Evolutionary conservation across 192 early-diverging fungal species (phyloP), one percentile per base, ranked within the genome.

Genomic region (Gryganskiella cystojenkinii): DNA sequence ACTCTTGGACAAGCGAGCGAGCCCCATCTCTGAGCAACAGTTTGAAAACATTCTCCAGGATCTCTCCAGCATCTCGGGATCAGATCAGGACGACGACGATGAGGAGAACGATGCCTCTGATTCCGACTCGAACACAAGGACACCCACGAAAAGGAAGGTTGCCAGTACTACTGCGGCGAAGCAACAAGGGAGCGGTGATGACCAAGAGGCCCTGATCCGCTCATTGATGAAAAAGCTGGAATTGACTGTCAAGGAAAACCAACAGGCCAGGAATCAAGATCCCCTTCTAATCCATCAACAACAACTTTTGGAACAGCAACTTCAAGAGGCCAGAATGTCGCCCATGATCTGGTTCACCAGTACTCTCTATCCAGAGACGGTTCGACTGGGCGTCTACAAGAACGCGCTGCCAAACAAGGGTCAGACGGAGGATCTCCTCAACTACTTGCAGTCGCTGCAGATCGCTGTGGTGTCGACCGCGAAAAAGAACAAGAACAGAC

Each of bases 21-120:
- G 45, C 1, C 82, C 88, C 53, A 79, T 85, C 10, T 49, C 83
- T 3, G 84, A 84, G 46, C 52, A 61, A 25, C 62, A 80, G 42
- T 88, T 89, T 63, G 85, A 88, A 45, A 78, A 82, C 35, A 70
- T 87, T 61, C 60, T 87, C 19, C 82, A 71, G 45, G 86, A 87
- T 83, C 56, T 78, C 3, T 78, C 74, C 1, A 87, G 85, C 56
- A 62, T 87, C 17, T 87, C 85, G 24, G 85, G 85, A 15, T 85
- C 85, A 0, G 85, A 83, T 45, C 51, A 54, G 5, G 80, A 81
- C 9, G 56, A 64, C n/a, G 61, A 67, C 25, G 72, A 60, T 22
- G 52, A 52, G 11, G 28, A 46, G 20, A 11, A 49, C 7, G n/a
- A 45, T 15, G 35, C 58, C 49, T 27, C 50, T 6, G 13, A 30